These are phyloP conservation scores for Raddia distichophylla DNA, from an alignment of 176 grass and related monocot genomes.

Conservation along the genomic window DNA sequence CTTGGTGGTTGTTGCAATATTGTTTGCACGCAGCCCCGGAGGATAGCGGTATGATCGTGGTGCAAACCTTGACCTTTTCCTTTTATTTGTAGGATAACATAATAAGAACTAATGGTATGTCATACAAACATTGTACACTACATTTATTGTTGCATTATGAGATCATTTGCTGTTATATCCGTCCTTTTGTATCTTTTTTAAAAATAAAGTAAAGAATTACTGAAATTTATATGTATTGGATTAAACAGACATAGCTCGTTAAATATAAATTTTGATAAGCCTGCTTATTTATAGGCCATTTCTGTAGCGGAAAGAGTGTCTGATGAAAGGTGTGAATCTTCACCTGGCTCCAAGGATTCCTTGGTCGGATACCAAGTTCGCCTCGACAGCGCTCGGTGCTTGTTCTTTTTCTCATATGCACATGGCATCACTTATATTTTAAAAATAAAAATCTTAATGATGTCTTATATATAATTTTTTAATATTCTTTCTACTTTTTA, in stretches of 20 bases:
- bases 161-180: constrained; percentile 22
- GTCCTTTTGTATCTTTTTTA: neutral
- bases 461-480: constrained; percentile 27
- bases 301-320: constrained; percentile 98
- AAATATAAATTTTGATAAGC: constrained; percentile 41
- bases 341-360: constrained; percentile 85
- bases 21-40: constrained; percentile 89
- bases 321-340: constrained; percentile 92
- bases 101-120: constrained; percentile 11
- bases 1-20: constrained; percentile 88
- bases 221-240: constrained; percentile 17
- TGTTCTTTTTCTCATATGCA: constrained; percentile 40
- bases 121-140: neutral
- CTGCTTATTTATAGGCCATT: constrained; percentile 66
- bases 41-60: constrained; percentile 70
- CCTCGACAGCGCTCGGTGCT: constrained; percentile 83
- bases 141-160: constrained; percentile 27
- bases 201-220: neutral
- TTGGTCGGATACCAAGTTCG: constrained; percentile 98
- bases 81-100: constrained; percentile 7
- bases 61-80: constrained; percentile 15
- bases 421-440: constrained; percentile 36
- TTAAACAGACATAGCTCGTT: constrained; percentile 18
- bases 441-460: constrained; percentile 15
- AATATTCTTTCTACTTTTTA: constrained; percentile 46